Evolutionary conservation across 805 yeast genomes (phyloP).

Genomic region (Wickerhamiella vanderwaltii): DNA sequence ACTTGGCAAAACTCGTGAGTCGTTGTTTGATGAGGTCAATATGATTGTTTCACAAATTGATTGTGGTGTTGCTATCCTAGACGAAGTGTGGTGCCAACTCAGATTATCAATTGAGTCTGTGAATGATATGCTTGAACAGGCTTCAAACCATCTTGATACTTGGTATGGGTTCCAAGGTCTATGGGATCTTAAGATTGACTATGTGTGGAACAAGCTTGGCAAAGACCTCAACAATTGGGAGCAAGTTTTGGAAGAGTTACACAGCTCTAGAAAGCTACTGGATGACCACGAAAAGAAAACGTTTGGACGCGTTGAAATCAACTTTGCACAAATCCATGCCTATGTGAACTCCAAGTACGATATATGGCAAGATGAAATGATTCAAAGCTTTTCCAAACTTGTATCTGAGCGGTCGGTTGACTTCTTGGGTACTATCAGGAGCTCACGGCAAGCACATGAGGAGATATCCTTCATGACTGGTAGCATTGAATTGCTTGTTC

Average conservation of each 20-base stretch:
- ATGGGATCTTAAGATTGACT: slow-evolving; percentile 43
- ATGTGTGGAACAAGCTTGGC: slow-evolving; percentile 30
- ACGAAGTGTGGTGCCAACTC: neutral
- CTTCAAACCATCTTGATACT: slow-evolving; percentile 31
- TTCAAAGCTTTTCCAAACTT: slow-evolving; percentile 32
- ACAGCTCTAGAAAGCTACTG: slow-evolving; percentile 34
- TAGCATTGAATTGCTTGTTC: slow-evolving; percentile 6
- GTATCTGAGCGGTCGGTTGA: slow-evolving; percentile 27
- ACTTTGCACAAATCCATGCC: slow-evolving; percentile 42
- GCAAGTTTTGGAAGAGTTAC: slow-evolving; percentile 33
- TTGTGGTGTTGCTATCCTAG: neutral
- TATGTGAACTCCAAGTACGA: slow-evolving; percentile 44
- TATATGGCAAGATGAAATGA: slow-evolving; percentile 41
- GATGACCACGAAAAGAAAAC: slow-evolving; percentile 34
- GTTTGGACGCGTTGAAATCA: slow-evolving; percentile 35
- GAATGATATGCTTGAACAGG: neutral
- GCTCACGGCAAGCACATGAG: slow-evolving; percentile 32
- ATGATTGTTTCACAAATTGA: neutral
- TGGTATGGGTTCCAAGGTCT: slow-evolving; percentile 49
- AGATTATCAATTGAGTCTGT: neutral
- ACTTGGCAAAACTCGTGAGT: slow-evolving; percentile 18
- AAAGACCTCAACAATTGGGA: slow-evolving; percentile 38
- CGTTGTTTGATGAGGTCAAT: slow-evolving; percentile 17
- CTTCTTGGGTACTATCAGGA: slow-evolving; percentile 27
- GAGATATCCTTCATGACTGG: slow-evolving; percentile 9